Evolutionary conservation across 148 eudicot genomes (phyloP), one percentile per base, ranked within the genome.

Genomic region (Euryodendron excelsum): DNA sequence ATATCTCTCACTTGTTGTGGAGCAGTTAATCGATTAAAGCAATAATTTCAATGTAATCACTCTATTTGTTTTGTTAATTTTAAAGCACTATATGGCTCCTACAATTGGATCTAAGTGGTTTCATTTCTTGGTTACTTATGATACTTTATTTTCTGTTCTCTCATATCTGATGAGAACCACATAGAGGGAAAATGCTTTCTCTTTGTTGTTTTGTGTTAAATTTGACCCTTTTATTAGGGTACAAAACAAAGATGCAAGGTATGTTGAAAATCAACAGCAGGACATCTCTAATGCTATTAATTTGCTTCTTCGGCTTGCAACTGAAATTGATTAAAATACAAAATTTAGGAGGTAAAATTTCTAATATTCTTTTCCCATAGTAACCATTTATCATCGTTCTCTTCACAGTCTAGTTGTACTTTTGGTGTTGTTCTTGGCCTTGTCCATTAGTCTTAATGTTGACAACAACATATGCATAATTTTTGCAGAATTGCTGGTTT

Each of bases 291-390:
- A 95, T 90, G 96, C 97, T 27, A 93, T 95, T 80, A 93, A 95
- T 87, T 87, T 90, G 86, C 99, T 95, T 78, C 94, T 94, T 17
- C 89, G 93, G 64, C 99, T 95, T 77, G 82, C 94, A 1, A 95
- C 99, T 56, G 99, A 97, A 67, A 95, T 95, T 89, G 99, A 95
- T 90, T 96, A 93, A 59, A 95, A 95, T 87, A 80, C 88, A 80
- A 94, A 92, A 80, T 94, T 92, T 62, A 82, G 85, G 74, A 94
- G 97, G 98, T 94, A 76, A 71, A 74, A 47, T 73, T 78, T 67
- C 30, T 76, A 14, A n/a, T n/a, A 36, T 34, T 20, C 25, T 17
- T 47, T 23, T 20, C 1, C 23, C 12, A 4, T 47, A 11, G 21
- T 17, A 61, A 21, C 3, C 25, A 45, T 67, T 17, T 59, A 25